These are phyloP conservation scores for Davidsoniella eucalypti DNA, from an alignment of 2,329 filamentous ascomycete genomes.

Conservation along the genomic window DNA sequence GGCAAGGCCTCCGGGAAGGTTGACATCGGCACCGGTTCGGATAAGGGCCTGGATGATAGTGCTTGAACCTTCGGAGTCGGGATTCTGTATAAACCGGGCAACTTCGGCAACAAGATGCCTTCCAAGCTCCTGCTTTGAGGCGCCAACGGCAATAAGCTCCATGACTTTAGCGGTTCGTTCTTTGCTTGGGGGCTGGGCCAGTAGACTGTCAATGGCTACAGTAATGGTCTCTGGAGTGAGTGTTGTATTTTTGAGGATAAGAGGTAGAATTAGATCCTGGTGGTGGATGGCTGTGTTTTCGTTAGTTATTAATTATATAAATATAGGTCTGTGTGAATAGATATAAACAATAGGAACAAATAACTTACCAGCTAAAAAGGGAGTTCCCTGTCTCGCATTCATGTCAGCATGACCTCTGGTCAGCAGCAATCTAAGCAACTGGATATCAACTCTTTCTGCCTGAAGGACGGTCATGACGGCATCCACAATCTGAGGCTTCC, in stretches of 20 bases:
- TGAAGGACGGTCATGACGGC: slow-evolving; percentile 28
- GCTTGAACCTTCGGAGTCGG: slow-evolving; percentile 23
- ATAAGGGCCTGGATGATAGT: slow-evolving; percentile 31
- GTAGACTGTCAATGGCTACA: slow-evolving; percentile 27
- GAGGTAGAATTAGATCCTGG: slow-evolving; percentile 31
- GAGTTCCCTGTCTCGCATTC: slow-evolving; percentile 30
- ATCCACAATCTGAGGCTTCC: slow-evolving; percentile 25
- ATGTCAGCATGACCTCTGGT: slow-evolving; percentile 36
- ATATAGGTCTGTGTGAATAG: background rate
- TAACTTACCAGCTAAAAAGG: slow-evolving; percentile 23
- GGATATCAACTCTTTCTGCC: slow-evolving; percentile 31
- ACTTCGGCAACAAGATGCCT: slow-evolving; percentile 35
- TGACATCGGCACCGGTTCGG: slow-evolving; percentile 36
- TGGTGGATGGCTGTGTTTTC: slow-evolving; percentile 22
- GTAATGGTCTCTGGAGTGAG: slow-evolving; percentile 28
- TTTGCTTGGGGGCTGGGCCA: slow-evolving; percentile 25
- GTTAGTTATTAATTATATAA: no score
- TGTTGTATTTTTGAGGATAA: slow-evolving; percentile 29
- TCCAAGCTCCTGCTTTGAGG: slow-evolving; percentile 25
- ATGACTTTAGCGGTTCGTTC: slow-evolving; percentile 34
- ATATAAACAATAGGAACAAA: background rate
- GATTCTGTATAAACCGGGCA: slow-evolving; percentile 25
- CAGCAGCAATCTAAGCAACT: slow-evolving; percentile 31
- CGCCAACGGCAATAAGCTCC: slow-evolving; percentile 27
- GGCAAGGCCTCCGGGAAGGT: slow-evolving; percentile 33